Evolutionary conservation across 129 eudicot genomes (phyloP), one percentile per base, ranked within the genome.

Genomic region (Artemisia annua): DNA sequence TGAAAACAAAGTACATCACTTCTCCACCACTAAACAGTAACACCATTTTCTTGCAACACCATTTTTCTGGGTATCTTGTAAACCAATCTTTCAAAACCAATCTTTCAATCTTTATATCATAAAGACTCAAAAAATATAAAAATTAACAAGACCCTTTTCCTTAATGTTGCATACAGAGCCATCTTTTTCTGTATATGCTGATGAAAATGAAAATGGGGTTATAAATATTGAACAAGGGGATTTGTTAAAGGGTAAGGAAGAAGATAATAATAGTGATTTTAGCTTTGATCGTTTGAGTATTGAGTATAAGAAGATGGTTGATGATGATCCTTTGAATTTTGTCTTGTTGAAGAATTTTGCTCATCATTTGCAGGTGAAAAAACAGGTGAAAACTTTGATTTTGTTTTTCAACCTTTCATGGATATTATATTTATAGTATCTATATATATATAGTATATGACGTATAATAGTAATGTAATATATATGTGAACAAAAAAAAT

Each of bases 341-440:
- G 67, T 87, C 68, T 69, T 82, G 16, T 82, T 90, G 80, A 86
- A 81, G 68, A 83, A 81, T 4, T 87, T 88, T 81, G 98, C 96
- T 78, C 86, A 86, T 61, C 72, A 64, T 79, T 76, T 94, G 81
- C 83, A 81, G 97, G 98, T 94, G 2, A 53, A n/a, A n/a, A n/a
- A n/a, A n/a, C n/a, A n/a, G n/a, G n/a, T n/a, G n/a, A n/a, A n/a
- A n/a, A n/a, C n/a, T n/a, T n/a, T n/a, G n/a, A n/a, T n/a, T n/a
- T n/a, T n/a, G n/a, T n/a, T n/a, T n/a, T n/a, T n/a, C n/a, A n/a
- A n/a, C n/a, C n/a, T n/a, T n/a, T n/a, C n/a, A n/a, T n/a, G n/a
- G n/a, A n/a, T n/a, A n/a, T n/a, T n/a, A n/a, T n/a, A n/a, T n/a
- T n/a, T n/a, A n/a, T n/a, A n/a, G n/a, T n/a, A n/a, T n/a, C n/a